Conservation (phyloP, 2,329 filamentous ascomycete genomes). For the Penicillium brevicompactum region DNA sequence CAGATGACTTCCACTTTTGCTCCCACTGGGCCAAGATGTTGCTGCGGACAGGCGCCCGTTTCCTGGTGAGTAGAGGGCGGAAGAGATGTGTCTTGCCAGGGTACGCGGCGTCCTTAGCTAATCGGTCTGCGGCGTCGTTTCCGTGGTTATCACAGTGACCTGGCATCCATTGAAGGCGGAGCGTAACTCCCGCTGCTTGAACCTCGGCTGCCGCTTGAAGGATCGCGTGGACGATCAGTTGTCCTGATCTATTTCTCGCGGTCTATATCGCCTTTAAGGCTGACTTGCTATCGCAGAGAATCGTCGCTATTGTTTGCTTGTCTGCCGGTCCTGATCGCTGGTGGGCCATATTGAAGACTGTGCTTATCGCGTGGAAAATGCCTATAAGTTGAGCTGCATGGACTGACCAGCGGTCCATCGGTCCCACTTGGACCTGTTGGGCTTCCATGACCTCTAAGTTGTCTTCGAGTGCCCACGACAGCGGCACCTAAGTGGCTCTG, state of each 20-base stretch:
- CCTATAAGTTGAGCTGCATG: constrained; percentile 24
- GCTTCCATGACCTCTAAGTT: constrained; percentile 1
- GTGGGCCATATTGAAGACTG: constrained; percentile 12
- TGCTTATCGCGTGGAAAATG: constrained; percentile 21
- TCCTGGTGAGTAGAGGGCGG: neutral
- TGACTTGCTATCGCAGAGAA: no score
- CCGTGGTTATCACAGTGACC: constrained; percentile 7
- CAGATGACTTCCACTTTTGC: neutral
- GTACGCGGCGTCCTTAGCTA: constrained; percentile 5
- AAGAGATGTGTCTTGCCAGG: constrained; percentile 5
- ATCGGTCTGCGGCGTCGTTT: constrained; percentile 7
- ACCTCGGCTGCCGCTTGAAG: constrained; percentile 14
- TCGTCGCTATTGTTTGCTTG: no score
- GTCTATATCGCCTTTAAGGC: no score
- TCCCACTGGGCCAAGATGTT: constrained; percentile 1
- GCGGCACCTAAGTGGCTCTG: constrained; percentile 21
- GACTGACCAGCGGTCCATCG: constrained; percentile 25
- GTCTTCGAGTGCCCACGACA: constrained; percentile 2
- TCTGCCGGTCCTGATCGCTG: neutral
- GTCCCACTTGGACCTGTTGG: constrained; percentile 12
- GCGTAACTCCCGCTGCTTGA: constrained; percentile 3
- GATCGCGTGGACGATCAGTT: constrained; percentile 24
- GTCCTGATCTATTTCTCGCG: neutral
- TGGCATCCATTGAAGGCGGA: constrained; percentile 17
- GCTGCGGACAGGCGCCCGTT: neutral